phyloP scores from a whole-genome alignment of 129 eudicot genomes.

The Deinandra increscens region DNA sequence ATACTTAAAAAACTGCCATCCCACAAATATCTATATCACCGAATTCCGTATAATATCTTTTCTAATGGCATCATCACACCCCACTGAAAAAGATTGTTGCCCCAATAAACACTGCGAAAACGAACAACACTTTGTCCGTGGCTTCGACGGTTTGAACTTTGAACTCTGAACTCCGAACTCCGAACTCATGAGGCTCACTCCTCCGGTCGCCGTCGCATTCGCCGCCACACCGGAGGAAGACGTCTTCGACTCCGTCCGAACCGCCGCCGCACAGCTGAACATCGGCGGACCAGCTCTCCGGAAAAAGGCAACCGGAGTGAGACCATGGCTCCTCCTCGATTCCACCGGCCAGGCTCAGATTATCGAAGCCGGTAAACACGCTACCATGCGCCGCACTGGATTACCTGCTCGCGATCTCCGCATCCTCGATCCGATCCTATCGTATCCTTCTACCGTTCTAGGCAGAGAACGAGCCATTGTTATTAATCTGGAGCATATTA shows the following conservation, averaged over 20 bases:
- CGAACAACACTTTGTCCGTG: background rate
- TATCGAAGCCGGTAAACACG: slow-evolving; percentile 70
- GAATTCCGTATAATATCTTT: too few species aligned
- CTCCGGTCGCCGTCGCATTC: slow-evolving; percentile 34
- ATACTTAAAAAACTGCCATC: too few species aligned
- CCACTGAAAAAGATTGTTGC: background rate
- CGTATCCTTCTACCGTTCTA: slow-evolving; percentile 81
- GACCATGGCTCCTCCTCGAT: slow-evolving; percentile 52
- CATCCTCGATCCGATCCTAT: slow-evolving; percentile 76
- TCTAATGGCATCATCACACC: background rate
- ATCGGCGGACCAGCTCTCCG: slow-evolving; percentile 28
- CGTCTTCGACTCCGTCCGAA: slow-evolving; percentile 19
- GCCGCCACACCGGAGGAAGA: slow-evolving; percentile 35
- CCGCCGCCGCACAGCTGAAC: slow-evolving; percentile 20
- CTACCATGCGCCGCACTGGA: slow-evolving; percentile 86
- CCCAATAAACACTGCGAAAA: background rate
- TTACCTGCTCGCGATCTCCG: slow-evolving; percentile 97
- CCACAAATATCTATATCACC: too few species aligned
- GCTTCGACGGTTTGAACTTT: background rate
- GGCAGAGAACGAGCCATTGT: slow-evolving; percentile 53
- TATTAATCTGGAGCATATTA: slow-evolving; percentile 39
- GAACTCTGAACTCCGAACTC: too few species aligned
- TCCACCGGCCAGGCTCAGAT: slow-evolving; percentile 35
- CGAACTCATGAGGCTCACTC: slow-evolving; percentile 14
- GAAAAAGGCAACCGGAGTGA: slow-evolving; percentile 63